Conservation (phyloP, 2,329 filamentous ascomycete genomes). For the Chrysoporthe cubensis region DNA sequence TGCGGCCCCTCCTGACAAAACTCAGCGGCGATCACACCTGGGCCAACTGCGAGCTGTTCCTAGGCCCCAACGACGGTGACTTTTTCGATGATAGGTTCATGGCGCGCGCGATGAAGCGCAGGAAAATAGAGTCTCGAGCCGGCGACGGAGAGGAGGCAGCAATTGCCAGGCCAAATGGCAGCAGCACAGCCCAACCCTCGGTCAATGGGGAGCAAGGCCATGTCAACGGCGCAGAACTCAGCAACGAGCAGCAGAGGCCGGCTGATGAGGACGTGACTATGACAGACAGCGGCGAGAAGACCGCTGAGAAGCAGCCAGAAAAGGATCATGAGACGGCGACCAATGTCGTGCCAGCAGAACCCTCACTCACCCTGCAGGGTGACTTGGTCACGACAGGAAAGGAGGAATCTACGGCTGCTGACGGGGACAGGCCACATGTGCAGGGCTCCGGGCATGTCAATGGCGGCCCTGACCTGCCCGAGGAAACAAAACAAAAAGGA, state of each 20-base stretch:
- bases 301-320: conserved; percentile 13
- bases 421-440: conserved; percentile 1
- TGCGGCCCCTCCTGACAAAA: conserved; percentile 73
- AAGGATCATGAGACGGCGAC: background rate
- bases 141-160: conserved; percentile 22
- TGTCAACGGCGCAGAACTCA: background rate
- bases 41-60: conserved; percentile 63
- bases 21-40: conserved; percentile 76
- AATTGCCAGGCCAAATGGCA: conserved; percentile 22
- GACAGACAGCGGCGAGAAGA: conserved; percentile 29
- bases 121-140: conserved; percentile 9
- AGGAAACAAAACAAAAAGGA: conserved; percentile 17
- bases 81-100: conserved; percentile 56
- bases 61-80: conserved; percentile 59
- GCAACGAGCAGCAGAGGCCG: background rate
- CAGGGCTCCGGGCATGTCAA: conserved; percentile 17
- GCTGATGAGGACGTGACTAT: conserved; percentile 33
- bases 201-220: conserved; percentile 29
- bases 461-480: background rate
- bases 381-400: background rate
- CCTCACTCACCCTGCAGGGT: background rate
- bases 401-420: background rate
- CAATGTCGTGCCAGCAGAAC: background rate
- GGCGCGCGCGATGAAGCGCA: conserved; percentile 39
- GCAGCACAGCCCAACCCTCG: conserved; percentile 8